Conservation (phyloP, 139 green algal species). For the Parachlorella kessleri region DNA sequence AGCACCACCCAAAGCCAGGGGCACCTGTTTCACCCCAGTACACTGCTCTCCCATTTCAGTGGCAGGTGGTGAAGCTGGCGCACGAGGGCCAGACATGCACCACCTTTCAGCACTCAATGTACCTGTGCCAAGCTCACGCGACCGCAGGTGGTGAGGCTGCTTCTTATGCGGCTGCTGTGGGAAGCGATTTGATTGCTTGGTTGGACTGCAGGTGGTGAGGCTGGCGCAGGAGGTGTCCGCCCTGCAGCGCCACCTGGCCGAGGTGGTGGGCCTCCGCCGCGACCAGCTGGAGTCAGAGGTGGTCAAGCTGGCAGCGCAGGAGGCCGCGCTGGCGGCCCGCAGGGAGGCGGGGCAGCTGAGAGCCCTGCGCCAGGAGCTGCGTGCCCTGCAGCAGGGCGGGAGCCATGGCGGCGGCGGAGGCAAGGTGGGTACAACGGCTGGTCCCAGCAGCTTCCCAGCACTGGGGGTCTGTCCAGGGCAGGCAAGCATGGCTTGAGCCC, state of each 20-base stretch:
- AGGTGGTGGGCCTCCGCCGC: slow-evolving; percentile 23
- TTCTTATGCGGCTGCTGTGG: too few relatives aligned
- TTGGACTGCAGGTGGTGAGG: slow-evolving; percentile 40
- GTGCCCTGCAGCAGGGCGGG: slow-evolving; percentile 15
- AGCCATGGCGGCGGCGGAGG: too few relatives aligned
- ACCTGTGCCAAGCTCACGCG: too few relatives aligned
- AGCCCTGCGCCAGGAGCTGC: slow-evolving; percentile 32
- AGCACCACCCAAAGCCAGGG: too few relatives aligned
- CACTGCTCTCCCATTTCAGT: too few relatives aligned
- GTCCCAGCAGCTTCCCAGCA: not conserved
- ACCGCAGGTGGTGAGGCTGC: too few relatives aligned
- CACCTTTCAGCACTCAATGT: too few relatives aligned
- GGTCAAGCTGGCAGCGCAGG: slow-evolving; percentile 26
- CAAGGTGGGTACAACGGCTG: not conserved
- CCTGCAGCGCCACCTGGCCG: slow-evolving; percentile 45
- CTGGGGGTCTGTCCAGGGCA: not conserved
- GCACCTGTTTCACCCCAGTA: too few relatives aligned
- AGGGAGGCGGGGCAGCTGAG: slow-evolving; percentile 24
- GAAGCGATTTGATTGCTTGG: too few relatives aligned
- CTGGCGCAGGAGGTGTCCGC: slow-evolving; percentile 44
- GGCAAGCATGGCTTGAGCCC: too few relatives aligned
- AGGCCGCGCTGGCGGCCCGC: slow-evolving; percentile 19
- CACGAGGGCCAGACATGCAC: too few relatives aligned
- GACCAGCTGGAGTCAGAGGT: slow-evolving; percentile 34
- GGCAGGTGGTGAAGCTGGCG: too few relatives aligned